Percentiles rank a stretch among this genome's conserved stretches.
Evolutionary conservation across 1,284 basidiomycete species (phyloP).

Genomic region (Ustilago loliicola): DNA sequence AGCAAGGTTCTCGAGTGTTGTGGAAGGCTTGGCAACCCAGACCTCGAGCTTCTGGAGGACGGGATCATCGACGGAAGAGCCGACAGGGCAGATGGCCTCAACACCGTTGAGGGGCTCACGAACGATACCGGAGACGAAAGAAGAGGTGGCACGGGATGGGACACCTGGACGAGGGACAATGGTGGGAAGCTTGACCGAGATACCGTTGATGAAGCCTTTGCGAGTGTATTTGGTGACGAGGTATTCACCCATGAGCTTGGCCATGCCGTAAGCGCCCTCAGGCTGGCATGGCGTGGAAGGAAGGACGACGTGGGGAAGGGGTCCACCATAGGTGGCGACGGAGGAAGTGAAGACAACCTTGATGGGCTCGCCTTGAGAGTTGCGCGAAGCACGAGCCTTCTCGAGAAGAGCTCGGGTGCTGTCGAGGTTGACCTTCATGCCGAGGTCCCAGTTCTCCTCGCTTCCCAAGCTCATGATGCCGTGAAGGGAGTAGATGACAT

Average conservation of each 20-base stretch:
- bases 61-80: slow-evolving; percentile 23
- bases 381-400: slow-evolving; percentile 21
- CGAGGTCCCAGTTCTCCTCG: slow-evolving; percentile 38
- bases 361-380: slow-evolving; percentile 19
- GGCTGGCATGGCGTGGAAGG: slow-evolving; percentile 32
- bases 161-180: slow-evolving; percentile 37
- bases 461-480: slow-evolving; percentile 44
- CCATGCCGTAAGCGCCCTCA: slow-evolving; percentile 39
- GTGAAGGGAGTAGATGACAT: slow-evolving; percentile 41
- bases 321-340: slow-evolving; percentile 35
- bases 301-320: slow-evolving; percentile 30
- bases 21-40: slow-evolving; percentile 39
- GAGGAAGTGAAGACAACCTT: slow-evolving; percentile 42
- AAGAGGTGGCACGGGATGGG: slow-evolving; percentile 37
- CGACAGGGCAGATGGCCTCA: slow-evolving; percentile 36
- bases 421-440: slow-evolving; percentile 40
- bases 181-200: slow-evolving; percentile 46
- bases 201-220: slow-evolving; percentile 35
- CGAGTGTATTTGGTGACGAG: slow-evolving; percentile 42
- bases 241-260: slow-evolving; percentile 41
- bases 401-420: slow-evolving; percentile 29
- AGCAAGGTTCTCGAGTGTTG: slow-evolving; percentile 32
- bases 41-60: slow-evolving; percentile 24
- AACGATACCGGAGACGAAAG: slow-evolving; percentile 44
- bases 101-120: slow-evolving; percentile 35